Conservation (phyloP, 768 basidiomycete genomes). For the Pisolithus marmoratus region DNA sequence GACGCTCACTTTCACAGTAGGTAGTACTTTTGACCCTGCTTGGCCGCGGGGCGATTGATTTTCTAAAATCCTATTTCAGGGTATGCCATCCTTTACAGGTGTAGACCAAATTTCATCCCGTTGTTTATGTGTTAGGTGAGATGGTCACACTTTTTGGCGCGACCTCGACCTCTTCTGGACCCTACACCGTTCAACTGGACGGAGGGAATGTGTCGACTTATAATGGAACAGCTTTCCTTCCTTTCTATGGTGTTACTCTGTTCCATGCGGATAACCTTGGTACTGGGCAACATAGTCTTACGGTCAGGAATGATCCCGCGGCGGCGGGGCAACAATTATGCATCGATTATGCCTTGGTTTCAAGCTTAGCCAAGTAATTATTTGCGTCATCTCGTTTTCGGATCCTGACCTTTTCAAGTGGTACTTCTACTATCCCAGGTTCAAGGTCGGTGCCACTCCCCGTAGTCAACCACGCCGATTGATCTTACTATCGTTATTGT, state of each 20-base stretch:
- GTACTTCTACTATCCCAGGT: neutral
- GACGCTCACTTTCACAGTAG: slow-evolving; percentile 36
- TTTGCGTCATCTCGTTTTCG: neutral
- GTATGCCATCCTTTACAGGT: slow-evolving; percentile 7
- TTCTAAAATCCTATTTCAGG: no score
- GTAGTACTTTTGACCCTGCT: slow-evolving; percentile 5
- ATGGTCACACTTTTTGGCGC: slow-evolving; percentile 43
- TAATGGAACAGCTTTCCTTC: slow-evolving; percentile 2
- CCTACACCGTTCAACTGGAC: slow-evolving; percentile 33
- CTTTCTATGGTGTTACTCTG: slow-evolving; percentile 25
- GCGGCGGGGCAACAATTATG: slow-evolving; percentile 15
- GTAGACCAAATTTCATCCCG: neutral
- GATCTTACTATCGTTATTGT: neutral
- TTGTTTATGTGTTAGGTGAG: slow-evolving; percentile 27
- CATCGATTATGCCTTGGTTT: slow-evolving; percentile 31
- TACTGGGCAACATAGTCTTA: slow-evolving; percentile 31
- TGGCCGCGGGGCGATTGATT: slow-evolving; percentile 5
- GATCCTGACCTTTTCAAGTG: neutral
- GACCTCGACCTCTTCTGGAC: slow-evolving; percentile 29
- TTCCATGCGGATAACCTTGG: slow-evolving; percentile 36
- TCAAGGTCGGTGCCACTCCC: neutral
- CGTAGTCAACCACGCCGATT: neutral
- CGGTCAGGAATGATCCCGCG: slow-evolving; percentile 28
- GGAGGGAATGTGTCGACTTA: slow-evolving; percentile 15
- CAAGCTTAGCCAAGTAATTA: slow-evolving; percentile 13